phyloP scores from a whole-genome alignment of 2,329 filamentous ascomycete species.

The Colletotrichum shisoi region DNA sequence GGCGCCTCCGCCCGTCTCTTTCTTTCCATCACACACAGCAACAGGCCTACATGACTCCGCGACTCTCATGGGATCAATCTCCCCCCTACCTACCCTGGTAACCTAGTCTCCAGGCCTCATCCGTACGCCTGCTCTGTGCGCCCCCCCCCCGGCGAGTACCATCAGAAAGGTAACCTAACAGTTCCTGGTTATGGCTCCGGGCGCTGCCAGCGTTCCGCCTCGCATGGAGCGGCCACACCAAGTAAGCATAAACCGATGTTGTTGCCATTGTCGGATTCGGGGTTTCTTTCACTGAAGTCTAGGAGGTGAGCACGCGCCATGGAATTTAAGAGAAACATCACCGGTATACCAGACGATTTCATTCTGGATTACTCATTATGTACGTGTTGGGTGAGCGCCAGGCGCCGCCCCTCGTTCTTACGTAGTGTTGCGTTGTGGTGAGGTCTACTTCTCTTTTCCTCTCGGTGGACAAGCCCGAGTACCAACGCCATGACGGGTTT shows the following conservation, averaged over 20 bases:
- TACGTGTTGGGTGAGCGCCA: too few species aligned
- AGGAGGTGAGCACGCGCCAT: not conserved
- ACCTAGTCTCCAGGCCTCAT: not conserved
- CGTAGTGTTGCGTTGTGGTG: too few species aligned
- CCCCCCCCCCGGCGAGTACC: not conserved
- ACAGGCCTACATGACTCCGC: not conserved
- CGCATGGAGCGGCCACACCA: not conserved
- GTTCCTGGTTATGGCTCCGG: not conserved
- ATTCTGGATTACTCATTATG: too few species aligned
- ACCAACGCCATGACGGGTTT: too few species aligned
- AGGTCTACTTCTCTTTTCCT: too few species aligned
- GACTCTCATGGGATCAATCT: not conserved
- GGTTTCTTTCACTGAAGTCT: too few species aligned
- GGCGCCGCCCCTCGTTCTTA: too few species aligned
- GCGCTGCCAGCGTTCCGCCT: not conserved
- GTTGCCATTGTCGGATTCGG: not conserved
- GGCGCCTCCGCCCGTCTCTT: not conserved
- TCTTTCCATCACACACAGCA: not conserved
- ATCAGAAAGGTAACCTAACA: not conserved
- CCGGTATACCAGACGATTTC: too few species aligned
- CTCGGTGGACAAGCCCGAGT: too few species aligned
- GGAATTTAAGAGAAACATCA: not conserved
- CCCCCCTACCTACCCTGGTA: not conserved
- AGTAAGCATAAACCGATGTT: not conserved
- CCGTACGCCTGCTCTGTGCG: not conserved